Evolutionary conservation across 2,329 filamentous ascomycete species (phyloP).

Genomic region (Aspergillus clavatus): DNA sequence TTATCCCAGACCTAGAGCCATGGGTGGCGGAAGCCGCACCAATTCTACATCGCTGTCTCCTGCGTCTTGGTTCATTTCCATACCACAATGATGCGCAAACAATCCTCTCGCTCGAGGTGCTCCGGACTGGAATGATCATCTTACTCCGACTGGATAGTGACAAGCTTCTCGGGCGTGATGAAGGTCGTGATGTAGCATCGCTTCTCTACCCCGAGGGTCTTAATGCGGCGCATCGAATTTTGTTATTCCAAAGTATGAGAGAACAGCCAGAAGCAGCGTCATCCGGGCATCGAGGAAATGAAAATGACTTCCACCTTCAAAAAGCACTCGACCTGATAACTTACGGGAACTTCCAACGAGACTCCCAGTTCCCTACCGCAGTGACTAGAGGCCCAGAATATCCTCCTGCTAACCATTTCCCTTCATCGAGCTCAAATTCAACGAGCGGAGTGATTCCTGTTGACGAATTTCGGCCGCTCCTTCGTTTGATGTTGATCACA

Average conservation of each 20-base stretch:
- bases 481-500: not conserved
- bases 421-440: not conserved
- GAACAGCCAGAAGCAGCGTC: not conserved
- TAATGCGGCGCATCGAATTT: not conserved
- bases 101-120: not conserved
- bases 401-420: not conserved
- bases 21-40: not conserved
- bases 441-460: not conserved
- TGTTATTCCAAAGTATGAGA: not conserved
- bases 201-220: not conserved
- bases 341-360: not conserved
- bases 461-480: not conserved
- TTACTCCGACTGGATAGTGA: not conserved
- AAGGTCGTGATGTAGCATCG: not conserved
- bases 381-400: not conserved
- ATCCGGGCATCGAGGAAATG: not conserved
- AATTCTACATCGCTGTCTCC: not conserved
- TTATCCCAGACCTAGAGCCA: not conserved
- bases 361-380: not conserved
- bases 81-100: constrained; percentile 2
- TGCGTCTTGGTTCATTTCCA: constrained; percentile 1
- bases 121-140: not conserved
- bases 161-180: not conserved
- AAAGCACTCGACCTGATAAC: not conserved
- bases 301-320: not conserved